phyloP scores from a whole-genome alignment of 2,329 filamentous ascomycete species.

The Escovopsis sp. region DNA sequence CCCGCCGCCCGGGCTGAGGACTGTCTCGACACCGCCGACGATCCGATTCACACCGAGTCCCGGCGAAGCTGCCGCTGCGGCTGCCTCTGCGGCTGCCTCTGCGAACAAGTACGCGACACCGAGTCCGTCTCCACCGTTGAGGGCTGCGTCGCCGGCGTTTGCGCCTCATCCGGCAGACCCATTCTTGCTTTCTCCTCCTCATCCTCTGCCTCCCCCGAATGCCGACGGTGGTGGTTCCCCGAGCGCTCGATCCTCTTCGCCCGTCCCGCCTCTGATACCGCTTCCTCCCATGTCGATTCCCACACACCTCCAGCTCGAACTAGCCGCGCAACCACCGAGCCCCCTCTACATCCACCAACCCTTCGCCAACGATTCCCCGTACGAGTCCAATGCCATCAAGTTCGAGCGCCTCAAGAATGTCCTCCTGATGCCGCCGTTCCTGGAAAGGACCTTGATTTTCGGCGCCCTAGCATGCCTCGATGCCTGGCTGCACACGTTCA shows the following conservation, averaged over 20 bases:
- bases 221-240: slow-evolving; percentile 1
- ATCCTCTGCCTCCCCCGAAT: no score
- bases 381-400: slow-evolving; percentile 85
- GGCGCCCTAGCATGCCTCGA: slow-evolving; percentile 85
- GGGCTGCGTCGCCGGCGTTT: slow-evolving; percentile 12
- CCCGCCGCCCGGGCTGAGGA: slow-evolving; percentile 23
- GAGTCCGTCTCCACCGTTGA: slow-evolving; percentile 11
- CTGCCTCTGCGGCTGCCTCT: no score
- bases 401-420: slow-evolving; percentile 87
- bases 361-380: slow-evolving; percentile 47
- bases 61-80: slow-evolving; percentile 6
- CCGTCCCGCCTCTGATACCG: slow-evolving; percentile 41
- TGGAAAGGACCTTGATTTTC: slow-evolving; percentile 78
- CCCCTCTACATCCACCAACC: slow-evolving; percentile 52
- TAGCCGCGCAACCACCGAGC: slow-evolving; percentile 46
- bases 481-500: slow-evolving; percentile 93
- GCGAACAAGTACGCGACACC: neutral
- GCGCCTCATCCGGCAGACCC: slow-evolving; percentile 7
- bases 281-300: slow-evolving; percentile 53
- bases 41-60: slow-evolving; percentile 20
- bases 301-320: slow-evolving; percentile 49
- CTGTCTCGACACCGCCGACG: slow-evolving; percentile 39
- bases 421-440: slow-evolving; percentile 60
- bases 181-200: no score
- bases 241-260: slow-evolving; percentile 26